Conservation (phyloP, 2,329 filamentous ascomycete species). For the Teratosphaeria nubilosa region DNA sequence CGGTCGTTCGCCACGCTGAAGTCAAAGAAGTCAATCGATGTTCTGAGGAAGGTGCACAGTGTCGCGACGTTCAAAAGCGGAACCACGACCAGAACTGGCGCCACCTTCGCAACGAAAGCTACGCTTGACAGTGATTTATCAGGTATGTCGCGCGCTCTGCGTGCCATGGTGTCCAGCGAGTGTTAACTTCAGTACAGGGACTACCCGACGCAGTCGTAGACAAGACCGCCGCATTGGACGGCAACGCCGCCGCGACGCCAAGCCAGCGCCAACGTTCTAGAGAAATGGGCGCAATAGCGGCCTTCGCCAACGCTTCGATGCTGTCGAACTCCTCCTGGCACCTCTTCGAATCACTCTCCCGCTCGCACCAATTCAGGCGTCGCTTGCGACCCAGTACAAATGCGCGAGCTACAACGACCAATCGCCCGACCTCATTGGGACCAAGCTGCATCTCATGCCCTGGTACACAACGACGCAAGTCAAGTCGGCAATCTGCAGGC, state of each 20-base stretch:
- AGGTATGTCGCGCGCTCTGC: background rate
- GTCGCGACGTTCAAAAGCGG: background rate
- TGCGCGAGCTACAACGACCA: background rate
- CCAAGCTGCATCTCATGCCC: background rate
- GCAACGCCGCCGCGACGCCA: background rate
- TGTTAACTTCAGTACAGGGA: background rate
- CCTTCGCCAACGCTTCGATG: background rate
- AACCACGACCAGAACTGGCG: background rate
- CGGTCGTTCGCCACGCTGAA: background rate
- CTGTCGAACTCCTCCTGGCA: background rate
- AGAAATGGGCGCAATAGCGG: background rate
- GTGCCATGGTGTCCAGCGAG: background rate
- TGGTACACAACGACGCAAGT: background rate
- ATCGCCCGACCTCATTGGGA: background rate
- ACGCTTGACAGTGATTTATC: background rate
- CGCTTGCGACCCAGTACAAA: background rate
- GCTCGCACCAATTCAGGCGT: background rate
- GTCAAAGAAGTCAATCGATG: background rate
- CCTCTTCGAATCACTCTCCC: background rate
- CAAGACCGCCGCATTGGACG: background rate
- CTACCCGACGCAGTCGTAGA: background rate
- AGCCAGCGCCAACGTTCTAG: background rate
- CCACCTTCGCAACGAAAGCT: background rate
- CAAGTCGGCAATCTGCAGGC: background rate
- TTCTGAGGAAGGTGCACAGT: background rate